Base-by-base conservation (phyloP, 1,284 basidiomycete species). In the Irpex sp. region DNA sequence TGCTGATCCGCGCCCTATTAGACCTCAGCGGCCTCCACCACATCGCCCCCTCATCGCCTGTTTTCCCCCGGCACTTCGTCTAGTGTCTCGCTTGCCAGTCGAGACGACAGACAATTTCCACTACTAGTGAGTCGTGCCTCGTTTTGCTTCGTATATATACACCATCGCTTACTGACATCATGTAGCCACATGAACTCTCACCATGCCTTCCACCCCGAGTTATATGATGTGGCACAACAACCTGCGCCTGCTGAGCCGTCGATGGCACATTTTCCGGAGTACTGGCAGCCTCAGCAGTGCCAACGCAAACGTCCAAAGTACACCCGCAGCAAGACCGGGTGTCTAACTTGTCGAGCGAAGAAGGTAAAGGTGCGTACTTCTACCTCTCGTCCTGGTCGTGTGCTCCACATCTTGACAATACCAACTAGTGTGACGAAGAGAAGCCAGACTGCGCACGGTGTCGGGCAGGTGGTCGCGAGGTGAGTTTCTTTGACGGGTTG, bases 241-340 rank as follows among this genome's bases (percentile, higher is more conserved):
- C 21, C 8, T 13, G 26, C 21, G 26, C 17, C 53, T 15, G 11
- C 11, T 83, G 87, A 65, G 75, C 81, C 43, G 77, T 82, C 58
- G 73, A 79, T 13, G 75, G 81, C 2, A 79, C 79, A 26, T 74
- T 43, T 11, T 43, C 9, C 39, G 39, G 39, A 43, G 11, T 17
- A 50, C 17, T 62, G 79, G 57, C 81, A 83, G 63, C 77, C 73
- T 58, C 86, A 87, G 63, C 71, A 77, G 21, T 72, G 80, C 17
- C 83, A 86, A 69, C 83, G 90, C 65, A 92, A 92, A 74, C 88
- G 91, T 57, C 91, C 90, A 58, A 93, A 93, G 78, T 93, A 93
- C 70, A 93, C 91, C 66, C 84, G 91, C 68, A 92, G 89, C 78
- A 93, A 93, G 77, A 92, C 90, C 0, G 91, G 91, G 19, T 93